phyloP scores from a whole-genome alignment of 495 filamentous ascomycete genomes.

The Neurospora sp. region DNA sequence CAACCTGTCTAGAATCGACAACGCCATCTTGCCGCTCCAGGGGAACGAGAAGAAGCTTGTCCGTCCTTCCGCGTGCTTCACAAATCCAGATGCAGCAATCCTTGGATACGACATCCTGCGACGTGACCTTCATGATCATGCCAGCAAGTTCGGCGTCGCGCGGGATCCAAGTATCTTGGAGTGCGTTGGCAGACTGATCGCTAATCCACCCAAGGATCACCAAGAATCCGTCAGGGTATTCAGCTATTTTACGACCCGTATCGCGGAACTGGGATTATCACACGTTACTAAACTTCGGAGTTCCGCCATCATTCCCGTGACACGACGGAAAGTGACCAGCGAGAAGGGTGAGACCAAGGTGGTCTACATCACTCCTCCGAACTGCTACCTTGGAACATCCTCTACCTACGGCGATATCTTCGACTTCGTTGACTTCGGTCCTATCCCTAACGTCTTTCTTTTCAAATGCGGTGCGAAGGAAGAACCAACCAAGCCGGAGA shows the following conservation, averaged over 20 bases:
- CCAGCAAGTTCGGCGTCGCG: slow-evolving; percentile 69
- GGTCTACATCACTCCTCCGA: slow-evolving; percentile 46
- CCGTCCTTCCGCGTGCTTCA: slow-evolving; percentile 68
- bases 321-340: slow-evolving; percentile 20
- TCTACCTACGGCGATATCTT: slow-evolving; percentile 78
- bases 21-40: slow-evolving; percentile 65
- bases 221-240: slow-evolving; percentile 61
- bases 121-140: slow-evolving; percentile 62
- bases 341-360: slow-evolving; percentile 16
- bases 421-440: slow-evolving; percentile 90
- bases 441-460: slow-evolving; percentile 78
- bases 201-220: slow-evolving; percentile 54
- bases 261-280: slow-evolving; percentile 57
- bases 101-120: slow-evolving; percentile 71
- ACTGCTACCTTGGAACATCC: slow-evolving; percentile 68
- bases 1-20: slow-evolving; percentile 42
- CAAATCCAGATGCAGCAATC: slow-evolving; percentile 62
- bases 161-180: slow-evolving; percentile 65
- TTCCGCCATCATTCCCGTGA: slow-evolving; percentile 62
- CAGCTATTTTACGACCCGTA: slow-evolving; percentile 66
- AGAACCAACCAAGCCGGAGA: slow-evolving; percentile 76
- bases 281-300: slow-evolving; percentile 47
- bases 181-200: slow-evolving; percentile 59
- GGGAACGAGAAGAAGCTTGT: slow-evolving; percentile 51
- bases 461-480: slow-evolving; percentile 77